A percentile compares a stretch with the other conserved stretches of the same genome.
These are phyloP conservation scores for Piper betle DNA, from an alignment of 164 flowering plant species.

Conservation along the genomic window DNA sequence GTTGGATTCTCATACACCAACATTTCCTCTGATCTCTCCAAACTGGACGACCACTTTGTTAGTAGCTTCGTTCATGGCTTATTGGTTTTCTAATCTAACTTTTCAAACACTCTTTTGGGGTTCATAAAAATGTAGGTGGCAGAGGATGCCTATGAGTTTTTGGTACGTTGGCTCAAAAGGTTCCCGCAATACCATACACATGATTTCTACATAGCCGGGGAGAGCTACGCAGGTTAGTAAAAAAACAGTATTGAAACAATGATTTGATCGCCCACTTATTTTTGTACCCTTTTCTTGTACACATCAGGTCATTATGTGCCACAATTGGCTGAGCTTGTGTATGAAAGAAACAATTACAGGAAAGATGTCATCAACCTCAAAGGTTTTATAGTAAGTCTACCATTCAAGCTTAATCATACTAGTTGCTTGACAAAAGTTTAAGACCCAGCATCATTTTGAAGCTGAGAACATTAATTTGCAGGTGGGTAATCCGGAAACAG, in stretches of 20 bases:
- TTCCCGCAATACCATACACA: slow-evolving; percentile 42
- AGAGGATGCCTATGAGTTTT: slow-evolving; percentile 54
- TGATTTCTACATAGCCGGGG: slow-evolving; percentile 63
- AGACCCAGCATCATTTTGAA: neutral
- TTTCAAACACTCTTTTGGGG: neutral
- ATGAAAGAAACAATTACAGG: slow-evolving; percentile 32
- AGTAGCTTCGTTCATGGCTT: slow-evolving; percentile 14
- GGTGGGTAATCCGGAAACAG: slow-evolving; percentile 67
- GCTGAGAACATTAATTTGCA: slow-evolving; percentile 10
- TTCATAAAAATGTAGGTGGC: slow-evolving; percentile 12
- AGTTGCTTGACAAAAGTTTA: neutral
- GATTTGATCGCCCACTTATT: no score
- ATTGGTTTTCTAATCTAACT: neutral
- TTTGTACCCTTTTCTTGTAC: neutral
- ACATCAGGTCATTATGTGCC: slow-evolving; percentile 62
- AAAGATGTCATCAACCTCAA: slow-evolving; percentile 40
- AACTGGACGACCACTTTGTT: slow-evolving; percentile 36
- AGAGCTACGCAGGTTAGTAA: slow-evolving; percentile 11
- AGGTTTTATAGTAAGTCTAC: slow-evolving; percentile 37
- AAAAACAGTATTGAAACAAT: no score
- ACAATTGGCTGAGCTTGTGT: slow-evolving; percentile 54
- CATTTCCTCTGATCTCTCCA: slow-evolving; percentile 43
- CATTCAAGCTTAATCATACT: neutral
- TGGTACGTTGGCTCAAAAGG: slow-evolving; percentile 50
- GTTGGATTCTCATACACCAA: slow-evolving; percentile 80